Conservation (phyloP, 495 filamentous ascomycete genomes). For the Podospora australis region DNA sequence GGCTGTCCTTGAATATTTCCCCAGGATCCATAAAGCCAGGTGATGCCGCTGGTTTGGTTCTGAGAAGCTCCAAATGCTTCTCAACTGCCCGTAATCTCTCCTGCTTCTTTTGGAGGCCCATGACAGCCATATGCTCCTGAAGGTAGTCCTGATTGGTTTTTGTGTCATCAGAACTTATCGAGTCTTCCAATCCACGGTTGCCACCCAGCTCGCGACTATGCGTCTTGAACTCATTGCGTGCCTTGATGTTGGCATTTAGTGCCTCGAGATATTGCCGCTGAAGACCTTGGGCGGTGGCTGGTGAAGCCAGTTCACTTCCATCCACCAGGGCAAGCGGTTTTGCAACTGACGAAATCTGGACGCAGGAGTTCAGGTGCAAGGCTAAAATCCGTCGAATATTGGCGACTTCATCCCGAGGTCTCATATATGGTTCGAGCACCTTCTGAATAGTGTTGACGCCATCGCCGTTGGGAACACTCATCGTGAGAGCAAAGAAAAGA, state of each 20-base stretch:
- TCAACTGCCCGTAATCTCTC: constrained; percentile 45
- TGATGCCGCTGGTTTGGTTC: constrained; percentile 49
- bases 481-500: no score
- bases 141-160: constrained; percentile 24
- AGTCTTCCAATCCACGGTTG: constrained; percentile 7
- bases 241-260: constrained; percentile 50
- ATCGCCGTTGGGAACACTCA: constrained; percentile 12
- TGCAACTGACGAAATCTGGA: constrained; percentile 23
- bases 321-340: constrained; percentile 36
- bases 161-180: background rate
- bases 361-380: constrained; percentile 30
- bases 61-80: constrained; percentile 39
- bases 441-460: constrained; percentile 20
- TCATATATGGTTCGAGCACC: constrained; percentile 32
- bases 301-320: constrained; percentile 12
- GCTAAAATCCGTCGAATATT: constrained; percentile 38
- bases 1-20: constrained; percentile 36
- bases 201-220: constrained; percentile 16
- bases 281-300: constrained; percentile 24
- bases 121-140: constrained; percentile 43
- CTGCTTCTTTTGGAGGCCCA: constrained; percentile 47
- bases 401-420: constrained; percentile 35
- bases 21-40: constrained; percentile 41
- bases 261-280: constrained; percentile 52
- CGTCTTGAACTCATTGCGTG: constrained; percentile 41